Evolutionary conservation across 2,329 filamentous ascomycete genomes (phyloP).

Genomic region (Annulohypoxylon truncatum): DNA sequence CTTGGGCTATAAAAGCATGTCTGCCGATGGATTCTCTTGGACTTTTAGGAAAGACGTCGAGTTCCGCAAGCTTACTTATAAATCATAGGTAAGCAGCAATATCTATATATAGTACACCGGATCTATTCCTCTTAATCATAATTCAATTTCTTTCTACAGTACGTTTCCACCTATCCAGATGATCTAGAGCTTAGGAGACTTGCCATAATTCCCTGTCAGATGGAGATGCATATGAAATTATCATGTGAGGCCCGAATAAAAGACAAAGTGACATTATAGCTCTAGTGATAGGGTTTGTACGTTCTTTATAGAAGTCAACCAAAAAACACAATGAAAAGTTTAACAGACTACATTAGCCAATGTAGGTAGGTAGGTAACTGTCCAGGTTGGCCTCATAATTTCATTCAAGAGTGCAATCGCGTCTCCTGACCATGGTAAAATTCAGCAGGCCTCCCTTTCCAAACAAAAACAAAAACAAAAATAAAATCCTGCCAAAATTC

Average conservation of each 20-base stretch:
- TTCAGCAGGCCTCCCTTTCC: background rate
- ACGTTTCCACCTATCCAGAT: too few relatives aligned
- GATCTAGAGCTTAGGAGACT: too few relatives aligned
- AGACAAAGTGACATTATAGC: background rate
- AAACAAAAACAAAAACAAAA: background rate
- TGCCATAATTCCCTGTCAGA: too few relatives aligned
- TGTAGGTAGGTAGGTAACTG: too few relatives aligned
- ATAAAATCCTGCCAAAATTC: background rate
- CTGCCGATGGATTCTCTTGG: slow-evolving; percentile 43
- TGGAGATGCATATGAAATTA: background rate
- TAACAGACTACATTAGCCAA: background rate
- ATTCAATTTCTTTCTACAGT: too few relatives aligned
- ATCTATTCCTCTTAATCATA: too few relatives aligned
- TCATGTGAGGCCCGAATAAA: background rate
- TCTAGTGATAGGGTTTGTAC: background rate
- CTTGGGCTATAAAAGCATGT: slow-evolving; percentile 57
- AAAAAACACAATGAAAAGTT: background rate
- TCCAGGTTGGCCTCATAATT: background rate
- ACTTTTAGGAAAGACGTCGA: slow-evolving; percentile 49
- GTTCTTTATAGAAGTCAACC: background rate
- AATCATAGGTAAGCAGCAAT: too few relatives aligned
- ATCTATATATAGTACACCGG: too few relatives aligned
- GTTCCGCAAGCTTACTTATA: too few relatives aligned
- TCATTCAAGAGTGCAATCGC: background rate
- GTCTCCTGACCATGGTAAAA: background rate